Percentiles rank a stretch among this genome's conserved stretches.
These are phyloP conservation scores for Sequoiadendron giganteum DNA, from an alignment of 75 land plant genomes.

Conservation along the genomic window DNA sequence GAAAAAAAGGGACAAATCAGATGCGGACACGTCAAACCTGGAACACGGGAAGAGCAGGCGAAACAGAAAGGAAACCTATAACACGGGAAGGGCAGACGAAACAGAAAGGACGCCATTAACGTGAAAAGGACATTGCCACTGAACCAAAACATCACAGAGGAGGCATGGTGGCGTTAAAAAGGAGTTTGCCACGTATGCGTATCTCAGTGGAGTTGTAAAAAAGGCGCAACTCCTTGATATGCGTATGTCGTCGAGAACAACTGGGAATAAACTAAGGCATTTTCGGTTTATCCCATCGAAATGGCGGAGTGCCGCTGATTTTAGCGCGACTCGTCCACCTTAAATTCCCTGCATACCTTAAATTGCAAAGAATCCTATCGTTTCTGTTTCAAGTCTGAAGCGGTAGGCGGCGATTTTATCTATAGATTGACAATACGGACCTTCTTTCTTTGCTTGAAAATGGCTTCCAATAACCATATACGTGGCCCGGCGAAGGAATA, in stretches of 20 bases:
- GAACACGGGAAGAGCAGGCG: neutral
- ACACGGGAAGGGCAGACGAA: neutral
- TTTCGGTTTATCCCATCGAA: no score
- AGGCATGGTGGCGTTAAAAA: no score
- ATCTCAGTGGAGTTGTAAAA: no score
- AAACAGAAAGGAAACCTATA: neutral
- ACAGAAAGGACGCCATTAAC: neutral
- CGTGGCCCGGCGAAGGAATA: neutral
- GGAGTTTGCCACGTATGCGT: no score
- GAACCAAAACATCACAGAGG: no score
- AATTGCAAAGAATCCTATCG: neutral
- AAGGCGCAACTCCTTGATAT: no score
- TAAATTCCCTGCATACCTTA: neutral
- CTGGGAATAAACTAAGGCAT: no score
- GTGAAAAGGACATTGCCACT: neutral
- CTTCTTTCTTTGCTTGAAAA: neutral
- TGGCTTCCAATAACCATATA: neutral
- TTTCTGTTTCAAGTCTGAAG: neutral
- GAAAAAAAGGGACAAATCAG: neutral
- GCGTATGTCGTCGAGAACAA: no score
- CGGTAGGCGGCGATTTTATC: neutral
- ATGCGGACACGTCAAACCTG: neutral
- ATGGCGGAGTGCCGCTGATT: neutral
- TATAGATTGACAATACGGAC: neutral
- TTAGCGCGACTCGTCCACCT: neutral